These are phyloP conservation scores for Corallochytrium limacisporum DNA, from an alignment of 78 protist species.

Conservation along the genomic window DNA sequence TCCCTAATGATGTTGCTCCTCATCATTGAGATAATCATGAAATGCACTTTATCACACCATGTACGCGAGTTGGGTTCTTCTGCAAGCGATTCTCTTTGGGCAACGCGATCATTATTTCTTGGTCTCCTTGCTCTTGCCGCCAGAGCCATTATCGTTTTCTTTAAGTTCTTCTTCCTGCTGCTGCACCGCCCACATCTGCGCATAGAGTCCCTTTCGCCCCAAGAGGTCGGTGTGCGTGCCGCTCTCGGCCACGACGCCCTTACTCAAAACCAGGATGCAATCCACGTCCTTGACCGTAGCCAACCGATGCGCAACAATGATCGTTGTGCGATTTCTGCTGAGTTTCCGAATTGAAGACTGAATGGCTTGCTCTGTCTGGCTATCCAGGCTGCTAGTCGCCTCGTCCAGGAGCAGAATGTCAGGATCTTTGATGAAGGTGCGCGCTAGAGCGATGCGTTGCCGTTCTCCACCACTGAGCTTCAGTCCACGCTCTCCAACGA, in stretches of 20 bases:
- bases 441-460: slow-evolving; percentile 79
- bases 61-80: no score
- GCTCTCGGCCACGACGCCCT: neutral
- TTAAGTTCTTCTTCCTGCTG: neutral
- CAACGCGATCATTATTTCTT: no score
- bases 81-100: no score
- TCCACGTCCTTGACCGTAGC: slow-evolving; percentile 13
- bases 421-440: slow-evolving; percentile 39
- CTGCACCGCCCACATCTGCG: neutral
- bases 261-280: slow-evolving; percentile 11
- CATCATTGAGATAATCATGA: no score
- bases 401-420: slow-evolving; percentile 73
- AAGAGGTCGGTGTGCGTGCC: neutral
- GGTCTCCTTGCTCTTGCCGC: no score
- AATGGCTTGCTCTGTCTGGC: slow-evolving; percentile 38
- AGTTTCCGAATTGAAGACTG: neutral
- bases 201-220: neutral
- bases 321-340: slow-evolving; percentile 1
- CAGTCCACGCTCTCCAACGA: slow-evolving; percentile 81
- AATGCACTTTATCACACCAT: no score
- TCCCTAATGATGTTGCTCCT: no score
- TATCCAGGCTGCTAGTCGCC: slow-evolving; percentile 59
- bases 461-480: slow-evolving; percentile 66
- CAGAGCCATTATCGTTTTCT: no score
- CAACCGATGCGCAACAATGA: slow-evolving; percentile 37